Evolutionary conservation across 1,139 yeast species (phyloP).

Genomic region (Suhomyces anneliseae): DNA sequence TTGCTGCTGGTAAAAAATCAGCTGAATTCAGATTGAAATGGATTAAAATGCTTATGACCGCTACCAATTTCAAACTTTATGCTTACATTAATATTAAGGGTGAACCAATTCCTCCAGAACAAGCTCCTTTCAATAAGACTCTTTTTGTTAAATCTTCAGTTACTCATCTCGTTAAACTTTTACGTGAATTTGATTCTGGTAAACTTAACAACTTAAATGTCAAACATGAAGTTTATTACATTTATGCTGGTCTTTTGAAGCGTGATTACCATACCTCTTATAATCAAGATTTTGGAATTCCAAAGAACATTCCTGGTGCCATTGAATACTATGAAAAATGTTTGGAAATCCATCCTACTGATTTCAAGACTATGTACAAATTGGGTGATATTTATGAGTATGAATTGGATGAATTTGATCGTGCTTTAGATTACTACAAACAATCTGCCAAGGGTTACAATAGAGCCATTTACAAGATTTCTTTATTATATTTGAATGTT

Average conservation of each 20-base stretch:
- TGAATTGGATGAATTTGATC: conserved; percentile 32
- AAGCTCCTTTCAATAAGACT: conserved; percentile 33
- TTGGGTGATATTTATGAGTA: conserved; percentile 45
- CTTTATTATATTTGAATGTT: conserved; percentile 38
- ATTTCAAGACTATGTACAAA: conserved; percentile 38
- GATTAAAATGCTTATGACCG: conserved; percentile 46
- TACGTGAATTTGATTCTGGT: conserved; percentile 35
- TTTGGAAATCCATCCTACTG: conserved; percentile 32
- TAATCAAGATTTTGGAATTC: conserved; percentile 41
- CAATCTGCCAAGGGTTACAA: conserved; percentile 47
- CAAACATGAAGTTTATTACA: conserved; percentile 28
- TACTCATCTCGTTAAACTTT: conserved; percentile 40
- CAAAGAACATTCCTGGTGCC: conserved; percentile 32
- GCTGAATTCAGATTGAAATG: conserved; percentile 45
- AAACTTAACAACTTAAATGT: conserved; percentile 25
- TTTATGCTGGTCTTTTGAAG: conserved; percentile 43
- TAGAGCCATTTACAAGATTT: conserved; percentile 45
- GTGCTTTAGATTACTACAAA: conserved; percentile 38
- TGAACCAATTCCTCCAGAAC: conserved; percentile 36
- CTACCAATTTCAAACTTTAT: conserved; percentile 43
- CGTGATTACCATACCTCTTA: conserved; percentile 33
- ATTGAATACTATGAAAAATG: conserved; percentile 36
- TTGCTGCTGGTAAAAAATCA: conserved; percentile 47
- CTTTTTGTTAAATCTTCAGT: conserved; percentile 42
- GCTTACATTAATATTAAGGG: conserved; percentile 48